These are phyloP conservation scores for Rhizophagus clarus DNA, from an alignment of 192 early-diverging fungal species.

Conservation along the genomic window DNA sequence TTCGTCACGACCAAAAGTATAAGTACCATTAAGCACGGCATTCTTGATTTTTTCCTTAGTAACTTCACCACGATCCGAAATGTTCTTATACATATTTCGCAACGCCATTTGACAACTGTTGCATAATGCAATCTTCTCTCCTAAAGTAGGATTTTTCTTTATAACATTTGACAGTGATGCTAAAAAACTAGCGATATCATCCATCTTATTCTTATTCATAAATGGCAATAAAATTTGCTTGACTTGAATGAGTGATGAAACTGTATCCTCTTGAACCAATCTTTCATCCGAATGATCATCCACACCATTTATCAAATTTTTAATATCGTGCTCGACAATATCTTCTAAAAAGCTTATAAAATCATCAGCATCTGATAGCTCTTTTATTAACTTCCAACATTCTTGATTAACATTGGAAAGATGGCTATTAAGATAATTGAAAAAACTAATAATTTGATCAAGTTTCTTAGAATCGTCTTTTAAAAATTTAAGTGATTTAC, in stretches of 20 bases:
- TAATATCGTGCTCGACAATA: constrained; percentile 23
- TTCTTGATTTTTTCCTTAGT: constrained; percentile 11
- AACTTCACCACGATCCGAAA: neutral
- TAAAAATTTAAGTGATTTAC: neutral
- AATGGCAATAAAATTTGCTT: constrained; percentile 24
- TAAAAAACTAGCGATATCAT: neutral
- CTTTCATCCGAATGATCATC: constrained; percentile 34
- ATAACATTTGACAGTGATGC: neutral
- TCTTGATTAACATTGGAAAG: neutral
- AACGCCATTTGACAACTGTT: constrained; percentile 25
- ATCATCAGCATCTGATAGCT: neutral
- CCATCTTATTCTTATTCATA: neutral
- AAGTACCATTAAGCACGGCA: constrained; percentile 26
- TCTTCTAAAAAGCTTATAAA: neutral
- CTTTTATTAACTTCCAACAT: constrained; percentile 2
- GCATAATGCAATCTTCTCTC: constrained; percentile 22
- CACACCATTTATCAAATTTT: constrained; percentile 36
- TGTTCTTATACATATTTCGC: constrained; percentile 24
- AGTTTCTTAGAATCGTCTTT: neutral
- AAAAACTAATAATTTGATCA: neutral
- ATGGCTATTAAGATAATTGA: neutral
- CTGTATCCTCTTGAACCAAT: constrained; percentile 30
- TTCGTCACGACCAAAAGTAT: constrained; percentile 20
- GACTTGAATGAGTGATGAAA: constrained; percentile 31
- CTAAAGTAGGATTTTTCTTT: neutral